Evolutionary conservation across 2,329 filamentous ascomycete genomes (phyloP).

Genomic region (Aureobasidium sp.): DNA sequence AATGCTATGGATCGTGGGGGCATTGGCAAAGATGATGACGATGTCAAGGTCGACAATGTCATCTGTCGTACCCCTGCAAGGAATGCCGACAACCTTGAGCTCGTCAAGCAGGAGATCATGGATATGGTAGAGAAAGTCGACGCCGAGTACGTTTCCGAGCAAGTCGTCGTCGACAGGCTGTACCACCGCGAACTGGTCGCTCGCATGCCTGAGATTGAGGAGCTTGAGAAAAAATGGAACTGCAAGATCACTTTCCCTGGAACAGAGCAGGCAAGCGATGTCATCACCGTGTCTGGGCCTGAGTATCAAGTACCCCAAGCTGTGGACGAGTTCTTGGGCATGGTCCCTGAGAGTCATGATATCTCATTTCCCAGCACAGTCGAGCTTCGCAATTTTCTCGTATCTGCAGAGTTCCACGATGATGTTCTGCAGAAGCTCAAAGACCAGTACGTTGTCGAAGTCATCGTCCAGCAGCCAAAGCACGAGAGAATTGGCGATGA

Average conservation of each 20-base stretch:
- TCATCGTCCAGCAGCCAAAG: constrained; percentile 54
- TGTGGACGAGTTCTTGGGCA: constrained; percentile 90
- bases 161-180: constrained; percentile 84
- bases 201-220: constrained; percentile 81
- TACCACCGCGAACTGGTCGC: constrained; percentile 92
- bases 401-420: constrained; percentile 68
- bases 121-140: constrained; percentile 99
- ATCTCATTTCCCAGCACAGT: constrained; percentile 70
- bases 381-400: constrained; percentile 71
- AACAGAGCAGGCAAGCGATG: constrained; percentile 93
- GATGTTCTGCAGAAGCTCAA: constrained; percentile 79
- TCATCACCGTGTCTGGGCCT: constrained; percentile 89
- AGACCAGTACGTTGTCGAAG: constrained; percentile 83
- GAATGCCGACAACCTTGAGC: constrained; percentile 91
- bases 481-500: constrained; percentile 32
- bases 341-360: constrained; percentile 96
- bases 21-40: constrained; percentile 90
- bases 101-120: constrained; percentile 98
- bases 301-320: constrained; percentile 98
- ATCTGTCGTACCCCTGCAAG: constrained; percentile 95
- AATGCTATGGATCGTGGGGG: constrained; percentile 97
- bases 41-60: constrained; percentile 97
- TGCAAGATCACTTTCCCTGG: constrained; percentile 99
- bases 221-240: constrained; percentile 97
- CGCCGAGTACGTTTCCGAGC: constrained; percentile 92